A percentile compares a stretch with the other conserved stretches of the same genome.
Evolutionary conservation across 169 alveolate genomes (phyloP).

Genomic region (Plasmodium falciparum): DNA sequence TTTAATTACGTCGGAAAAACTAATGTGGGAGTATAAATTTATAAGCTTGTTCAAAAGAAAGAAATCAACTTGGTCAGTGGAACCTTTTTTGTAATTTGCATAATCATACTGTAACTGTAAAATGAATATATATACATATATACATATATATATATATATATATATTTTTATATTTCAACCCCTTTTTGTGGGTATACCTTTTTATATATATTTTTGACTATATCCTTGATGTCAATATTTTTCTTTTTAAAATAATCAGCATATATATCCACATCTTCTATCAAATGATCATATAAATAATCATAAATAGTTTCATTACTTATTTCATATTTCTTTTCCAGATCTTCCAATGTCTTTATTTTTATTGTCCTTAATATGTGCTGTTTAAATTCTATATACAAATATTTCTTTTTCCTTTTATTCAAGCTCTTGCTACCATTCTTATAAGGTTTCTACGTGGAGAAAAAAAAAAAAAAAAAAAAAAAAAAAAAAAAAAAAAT

Average conservation of each 20-base stretch:
- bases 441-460: slow-evolving; percentile 11
- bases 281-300: slow-evolving; percentile 22
- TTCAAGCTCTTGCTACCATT: slow-evolving; percentile 27
- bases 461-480: neutral
- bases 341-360: slow-evolving; percentile 17
- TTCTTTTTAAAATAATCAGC: slow-evolving; percentile 54
- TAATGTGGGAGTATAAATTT: slow-evolving; percentile 34
- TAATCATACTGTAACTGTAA: slow-evolving; percentile 56
- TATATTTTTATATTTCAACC: neutral
- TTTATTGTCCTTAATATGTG: slow-evolving; percentile 28
- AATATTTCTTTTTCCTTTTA: slow-evolving; percentile 57
- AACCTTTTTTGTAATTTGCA: slow-evolving; percentile 7
- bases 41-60: slow-evolving; percentile 38
- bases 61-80: neutral
- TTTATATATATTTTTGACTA: slow-evolving; percentile 24
- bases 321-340: slow-evolving; percentile 35
- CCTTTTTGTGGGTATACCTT: slow-evolving; percentile 14
- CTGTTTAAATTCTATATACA: slow-evolving; percentile 66
- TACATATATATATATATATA: neutral
- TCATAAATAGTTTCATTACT: slow-evolving; percentile 30
- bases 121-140: neutral
- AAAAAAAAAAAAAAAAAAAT: no score
- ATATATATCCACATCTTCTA: slow-evolving; percentile 54
- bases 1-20: slow-evolving; percentile 42
- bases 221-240: slow-evolving; percentile 16